Conservation (phyloP, 2,329 filamentous ascomycete genomes). For the Trichophyton verrucosum region DNA sequence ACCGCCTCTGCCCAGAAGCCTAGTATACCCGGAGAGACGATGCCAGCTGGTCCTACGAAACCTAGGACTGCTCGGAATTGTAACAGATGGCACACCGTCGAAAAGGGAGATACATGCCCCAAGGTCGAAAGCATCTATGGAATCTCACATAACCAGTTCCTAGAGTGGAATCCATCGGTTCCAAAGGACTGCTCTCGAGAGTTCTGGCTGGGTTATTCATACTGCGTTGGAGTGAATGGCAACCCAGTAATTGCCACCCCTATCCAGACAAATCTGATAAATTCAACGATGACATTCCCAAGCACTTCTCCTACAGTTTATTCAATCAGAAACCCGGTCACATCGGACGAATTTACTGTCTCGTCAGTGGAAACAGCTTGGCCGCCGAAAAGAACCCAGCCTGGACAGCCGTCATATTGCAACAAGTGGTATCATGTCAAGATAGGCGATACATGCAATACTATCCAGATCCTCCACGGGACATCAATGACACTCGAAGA, state of each 20-base stretch:
- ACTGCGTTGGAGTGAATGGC: constrained; percentile 6
- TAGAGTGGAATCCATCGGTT: constrained; percentile 8
- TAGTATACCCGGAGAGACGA: background rate
- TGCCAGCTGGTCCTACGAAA: background rate
- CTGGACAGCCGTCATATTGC: constrained; percentile 8
- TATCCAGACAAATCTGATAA: background rate
- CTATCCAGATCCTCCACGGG: background rate
- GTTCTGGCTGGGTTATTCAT: constrained; percentile 8
- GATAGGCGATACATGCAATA: constrained; percentile 6
- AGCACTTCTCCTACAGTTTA: background rate
- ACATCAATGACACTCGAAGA: constrained; percentile 6
- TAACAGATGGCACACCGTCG: constrained; percentile 4
- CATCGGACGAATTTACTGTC: background rate
- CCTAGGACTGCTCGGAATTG: background rate
- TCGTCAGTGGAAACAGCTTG: constrained; percentile 6
- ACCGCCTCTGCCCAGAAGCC: background rate
- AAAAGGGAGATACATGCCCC: constrained; percentile 4
- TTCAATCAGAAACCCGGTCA: background rate
- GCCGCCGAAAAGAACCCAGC: constrained; percentile 8
- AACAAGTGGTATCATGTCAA: constrained; percentile 7
- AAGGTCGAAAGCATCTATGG: background rate
- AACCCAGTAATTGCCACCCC: background rate
- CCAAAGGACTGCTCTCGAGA: constrained; percentile 1
- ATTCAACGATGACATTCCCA: background rate
- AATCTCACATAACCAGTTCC: constrained; percentile 5